A percentile compares a stretch with the other conserved stretches of the same genome.
Evolutionary conservation across 306 rosid species (phyloP).

Genomic region (Erythrophleum fordii): DNA sequence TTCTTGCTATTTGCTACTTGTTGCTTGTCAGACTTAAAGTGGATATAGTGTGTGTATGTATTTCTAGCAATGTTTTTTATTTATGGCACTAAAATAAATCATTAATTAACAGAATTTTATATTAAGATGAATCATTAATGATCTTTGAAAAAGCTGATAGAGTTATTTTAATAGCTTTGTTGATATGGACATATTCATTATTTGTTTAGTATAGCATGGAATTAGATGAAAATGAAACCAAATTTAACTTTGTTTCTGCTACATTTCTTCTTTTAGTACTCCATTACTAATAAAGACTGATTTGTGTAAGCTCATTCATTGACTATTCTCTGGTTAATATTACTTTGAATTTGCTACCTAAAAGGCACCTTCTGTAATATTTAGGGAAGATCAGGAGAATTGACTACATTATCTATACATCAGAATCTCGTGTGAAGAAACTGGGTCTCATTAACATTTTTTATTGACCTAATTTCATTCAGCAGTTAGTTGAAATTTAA

Average conservation of each 20-base stretch:
- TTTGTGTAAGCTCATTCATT: neutral
- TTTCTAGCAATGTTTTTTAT: conserved; percentile 18
- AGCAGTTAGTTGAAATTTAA: conserved; percentile 4
- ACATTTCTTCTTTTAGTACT: neutral
- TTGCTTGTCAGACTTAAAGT: conserved; percentile 19
- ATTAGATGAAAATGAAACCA: neutral
- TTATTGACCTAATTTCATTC: neutral
- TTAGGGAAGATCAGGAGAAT: neutral
- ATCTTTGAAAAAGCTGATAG: neutral
- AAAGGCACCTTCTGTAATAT: neutral
- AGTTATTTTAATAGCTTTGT: neutral
- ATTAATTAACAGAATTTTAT: neutral
- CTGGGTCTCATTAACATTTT: neutral
- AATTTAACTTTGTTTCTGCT: neutral
- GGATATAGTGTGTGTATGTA: neutral
- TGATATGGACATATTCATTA: neutral
- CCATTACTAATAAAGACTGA: neutral
- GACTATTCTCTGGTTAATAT: neutral
- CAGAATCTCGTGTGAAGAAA: conserved; percentile 1
- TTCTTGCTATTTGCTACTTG: neutral
- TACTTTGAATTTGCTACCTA: neutral
- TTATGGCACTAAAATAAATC: neutral
- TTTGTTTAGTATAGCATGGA: neutral
- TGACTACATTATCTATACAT: neutral
- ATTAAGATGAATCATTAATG: neutral